Percentiles rank a stretch among this genome's conserved stretches.
These are phyloP conservation scores for Aspergillus sp. DNA, from an alignment of 2,329 filamentous ascomycete species.

Conservation along the genomic window DNA sequence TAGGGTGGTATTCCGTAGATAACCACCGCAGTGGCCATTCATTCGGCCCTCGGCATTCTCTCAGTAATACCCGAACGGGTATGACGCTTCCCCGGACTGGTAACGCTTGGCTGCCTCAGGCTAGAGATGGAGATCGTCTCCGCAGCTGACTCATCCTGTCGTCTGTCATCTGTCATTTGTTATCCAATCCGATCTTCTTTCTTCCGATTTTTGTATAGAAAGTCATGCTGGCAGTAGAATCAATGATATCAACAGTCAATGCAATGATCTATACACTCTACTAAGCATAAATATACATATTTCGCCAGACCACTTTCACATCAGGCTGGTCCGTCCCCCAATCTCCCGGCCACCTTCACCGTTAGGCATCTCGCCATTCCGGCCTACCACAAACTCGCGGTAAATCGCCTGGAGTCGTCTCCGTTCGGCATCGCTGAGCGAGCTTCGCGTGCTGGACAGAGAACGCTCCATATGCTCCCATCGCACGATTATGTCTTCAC, in stretches of 20 bases:
- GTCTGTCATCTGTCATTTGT: too few relatives aligned
- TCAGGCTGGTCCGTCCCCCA: conserved; percentile 87
- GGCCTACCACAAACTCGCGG: conserved; percentile 83
- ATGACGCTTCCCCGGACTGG: not conserved
- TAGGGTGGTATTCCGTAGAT: not conserved
- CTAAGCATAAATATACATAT: conserved; percentile 5
- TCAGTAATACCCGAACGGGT: not conserved
- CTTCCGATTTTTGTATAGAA: too few relatives aligned
- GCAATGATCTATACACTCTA: conserved; percentile 8
- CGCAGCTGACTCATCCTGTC: not conserved
- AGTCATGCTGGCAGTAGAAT: too few relatives aligned
- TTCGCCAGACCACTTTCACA: conserved; percentile 53
- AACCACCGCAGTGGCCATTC: not conserved
- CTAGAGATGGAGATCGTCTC: not conserved
- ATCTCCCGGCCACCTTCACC: conserved; percentile 90
- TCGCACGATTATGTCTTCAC: conserved; percentile 72
- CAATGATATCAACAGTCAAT: too few relatives aligned
- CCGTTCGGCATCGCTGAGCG: conserved; percentile 77
- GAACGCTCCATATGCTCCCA: conserved; percentile 82
- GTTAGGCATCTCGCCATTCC: conserved; percentile 92
- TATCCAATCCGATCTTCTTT: too few relatives aligned
- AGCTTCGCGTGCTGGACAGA: conserved; percentile 72
- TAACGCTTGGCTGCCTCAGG: not conserved
- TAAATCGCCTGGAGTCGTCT: conserved; percentile 77
- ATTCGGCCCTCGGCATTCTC: conserved; percentile 7